Base-by-base conservation (phyloP, 139 green algal species). In the Dunaliella sp. region DNA sequence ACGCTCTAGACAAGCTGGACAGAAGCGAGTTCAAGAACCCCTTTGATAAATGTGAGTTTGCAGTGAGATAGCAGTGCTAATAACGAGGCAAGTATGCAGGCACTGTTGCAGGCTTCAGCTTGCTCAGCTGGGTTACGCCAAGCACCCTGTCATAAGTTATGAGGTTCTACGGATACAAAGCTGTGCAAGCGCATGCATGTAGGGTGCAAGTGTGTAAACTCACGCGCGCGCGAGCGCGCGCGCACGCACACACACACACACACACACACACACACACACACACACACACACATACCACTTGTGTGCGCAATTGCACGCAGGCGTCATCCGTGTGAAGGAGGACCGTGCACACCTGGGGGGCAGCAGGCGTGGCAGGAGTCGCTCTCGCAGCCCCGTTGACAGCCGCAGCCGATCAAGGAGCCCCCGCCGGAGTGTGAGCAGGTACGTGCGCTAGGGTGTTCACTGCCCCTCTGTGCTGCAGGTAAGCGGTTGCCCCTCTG, bases 21-120 rank as follows among this genome's bases (percentile, higher is more conserved):
- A 85, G 91, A 84, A 93, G 92, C 36, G 93, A 97, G 90, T 98
- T 98, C 92, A 89, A 89, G 38, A 98, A 98, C 88, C 94, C 93
- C 36, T 98, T 96, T 89, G 95, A 98, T 87, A 81, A 78, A 74
- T 90, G 82, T 65, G 16, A 65, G 48, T 65, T n/a, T n/a, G n/a
- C n/a, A n/a, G n/a, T n/a, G n/a, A n/a, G n/a, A n/a, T n/a, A n/a
- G n/a, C n/a, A n/a, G n/a, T n/a, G n/a, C n/a, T n/a, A n/a, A n/a
- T n/a, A n/a, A n/a, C n/a, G n/a, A n/a, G n/a, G n/a, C n/a, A n/a
- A n/a, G n/a, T n/a, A n/a, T n/a, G n/a, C n/a, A n/a, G n/a, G n/a
- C n/a, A n/a, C n/a, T n/a, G n/a, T n/a, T n/a, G n/a, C n/a, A n/a
- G n/a, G n/a, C n/a, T n/a, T n/a, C n/a, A n/a, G n/a, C n/a, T n/a